Evolutionary conservation across 164 flowering plant genomes (phyloP), one percentile per base, ranked within the genome.

Genomic region (Protea cynaroides): DNA sequence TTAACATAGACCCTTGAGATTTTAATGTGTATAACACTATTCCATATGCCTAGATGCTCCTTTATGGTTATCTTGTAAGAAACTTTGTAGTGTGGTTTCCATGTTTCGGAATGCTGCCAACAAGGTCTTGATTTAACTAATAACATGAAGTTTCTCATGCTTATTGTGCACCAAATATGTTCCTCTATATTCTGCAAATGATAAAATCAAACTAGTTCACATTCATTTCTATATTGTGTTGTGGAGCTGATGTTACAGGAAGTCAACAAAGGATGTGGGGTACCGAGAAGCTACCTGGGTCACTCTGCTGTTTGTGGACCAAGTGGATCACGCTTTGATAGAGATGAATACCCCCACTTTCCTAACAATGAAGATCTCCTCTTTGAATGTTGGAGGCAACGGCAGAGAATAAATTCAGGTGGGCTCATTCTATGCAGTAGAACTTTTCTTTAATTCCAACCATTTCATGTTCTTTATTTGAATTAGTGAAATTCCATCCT

Each of bases 331-430:
- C 23, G 53, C 24, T 75, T 82, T 44, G 89, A 90, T 67, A 66
- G 83, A 75, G 86, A 84, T 6, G 82, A 80, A 22, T 90, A 90
- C 72, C 64, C 75, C 36, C 68, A 76, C 24, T 70, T 47, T 68
- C 70, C 65, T 43, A 75, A 65, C n/a, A 61, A 66, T 3, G 96
- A 89, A 64, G 84, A 84, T 60, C 65, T 76, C 57, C 75, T 82
- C 25, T 61, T 76, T 24, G 99, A 95, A 65, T 76, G 71, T 59
- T 85, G 80, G 78, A 82, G 65, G 65, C 88, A 88, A 51, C 76
- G 77, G 21, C 56, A 67, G 10, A 76, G 84, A 75, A 84, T 86
- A 60, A 62, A 34, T 46, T 79, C 83, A 19, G 97, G 98, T 56
- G 78, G 93, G 65, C 76, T 94, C 47, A 52, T 83, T 17, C 78